A percentile compares a stretch with the other conserved stretches of the same genome.
phyloP scores from a whole-genome alignment of 805 yeast genomes.

The Kluyveromyces aestuarii region DNA sequence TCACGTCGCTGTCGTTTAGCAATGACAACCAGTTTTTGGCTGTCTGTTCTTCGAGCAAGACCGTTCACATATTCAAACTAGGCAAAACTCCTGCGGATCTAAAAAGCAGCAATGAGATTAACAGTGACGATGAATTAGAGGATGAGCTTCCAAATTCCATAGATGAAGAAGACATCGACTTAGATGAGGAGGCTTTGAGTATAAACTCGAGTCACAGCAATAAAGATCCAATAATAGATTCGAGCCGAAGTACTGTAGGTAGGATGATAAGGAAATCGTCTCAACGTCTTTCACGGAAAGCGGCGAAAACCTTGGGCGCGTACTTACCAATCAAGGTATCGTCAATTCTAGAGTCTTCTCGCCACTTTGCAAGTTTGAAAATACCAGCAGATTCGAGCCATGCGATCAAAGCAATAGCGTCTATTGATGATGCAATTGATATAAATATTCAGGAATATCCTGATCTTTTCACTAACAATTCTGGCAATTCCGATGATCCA shows the following conservation, averaged over 20 bases:
- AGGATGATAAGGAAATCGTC: constrained; percentile 70
- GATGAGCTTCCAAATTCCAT: constrained; percentile 22
- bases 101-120: constrained; percentile 7
- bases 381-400: constrained; percentile 37
- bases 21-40: constrained; percentile 58
- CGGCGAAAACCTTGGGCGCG: constrained; percentile 86
- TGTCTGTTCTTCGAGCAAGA: constrained; percentile 84
- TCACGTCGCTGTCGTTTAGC: constrained; percentile 70
- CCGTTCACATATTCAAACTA: constrained; percentile 84
- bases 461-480: constrained; percentile 15
- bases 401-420: constrained; percentile 15
- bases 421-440: constrained; percentile 30
- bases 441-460: constrained; percentile 22
- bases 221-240: constrained; percentile 61
- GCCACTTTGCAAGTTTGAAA: constrained; percentile 87
- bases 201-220: constrained; percentile 5
- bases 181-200: constrained; percentile 11
- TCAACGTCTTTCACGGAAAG: constrained; percentile 65
- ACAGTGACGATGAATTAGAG: constrained; percentile 31
- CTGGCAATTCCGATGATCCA: constrained; percentile 3
- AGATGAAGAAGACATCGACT: constrained; percentile 25
- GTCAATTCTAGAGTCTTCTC: constrained; percentile 76
- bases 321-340: constrained; percentile 67
- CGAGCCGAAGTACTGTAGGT: constrained; percentile 62
- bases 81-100: constrained; percentile 19